Evolutionary conservation across 257 asterid species (phyloP).

Genomic region (Jasminum sambac): DNA sequence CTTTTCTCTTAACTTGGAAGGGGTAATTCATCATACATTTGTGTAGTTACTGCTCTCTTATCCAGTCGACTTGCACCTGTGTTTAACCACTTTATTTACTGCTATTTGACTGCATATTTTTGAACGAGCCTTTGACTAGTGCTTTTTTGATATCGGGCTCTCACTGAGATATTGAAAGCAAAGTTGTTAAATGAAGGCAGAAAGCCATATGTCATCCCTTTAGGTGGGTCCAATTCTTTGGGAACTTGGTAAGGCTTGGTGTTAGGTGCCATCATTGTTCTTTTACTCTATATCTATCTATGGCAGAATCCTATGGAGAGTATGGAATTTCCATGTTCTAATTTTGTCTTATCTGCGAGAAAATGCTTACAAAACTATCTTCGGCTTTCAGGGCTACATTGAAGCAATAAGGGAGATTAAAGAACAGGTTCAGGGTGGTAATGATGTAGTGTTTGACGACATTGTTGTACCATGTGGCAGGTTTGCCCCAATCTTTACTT

Average conservation of each 20-base stretch:
- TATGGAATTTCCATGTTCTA: neutral
- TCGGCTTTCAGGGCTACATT: slow-evolving; percentile 69
- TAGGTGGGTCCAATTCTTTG: slow-evolving; percentile 93
- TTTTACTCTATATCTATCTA: neutral
- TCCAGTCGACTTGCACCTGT: neutral
- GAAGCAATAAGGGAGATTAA: slow-evolving; percentile 90
- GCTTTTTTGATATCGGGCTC: slow-evolving; percentile 56
- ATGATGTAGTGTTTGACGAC: slow-evolving; percentile 54
- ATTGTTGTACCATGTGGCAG: slow-evolving; percentile 96
- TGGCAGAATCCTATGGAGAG: neutral
- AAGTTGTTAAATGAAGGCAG: slow-evolving; percentile 80
- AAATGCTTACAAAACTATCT: slow-evolving; percentile 10
- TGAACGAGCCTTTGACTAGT: slow-evolving; percentile 3
- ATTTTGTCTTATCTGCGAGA: neutral
- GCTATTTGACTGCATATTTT: neutral
- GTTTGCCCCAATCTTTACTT: slow-evolving; percentile 33
- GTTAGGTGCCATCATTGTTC: neutral
- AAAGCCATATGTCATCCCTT: slow-evolving; percentile 93
- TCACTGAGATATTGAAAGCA: slow-evolving; percentile 69
- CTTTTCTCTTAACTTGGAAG: neutral
- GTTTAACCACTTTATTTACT: slow-evolving; percentile 3
- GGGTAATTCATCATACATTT: neutral
- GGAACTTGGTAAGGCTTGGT: slow-evolving; percentile 81
- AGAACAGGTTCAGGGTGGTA: slow-evolving; percentile 52
- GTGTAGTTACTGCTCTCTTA: neutral